Evolutionary conservation across 2,329 filamentous ascomycete genomes (phyloP), one percentile per base, ranked within the genome.

Genomic region (Fonsecaea multimorphosa): DNA sequence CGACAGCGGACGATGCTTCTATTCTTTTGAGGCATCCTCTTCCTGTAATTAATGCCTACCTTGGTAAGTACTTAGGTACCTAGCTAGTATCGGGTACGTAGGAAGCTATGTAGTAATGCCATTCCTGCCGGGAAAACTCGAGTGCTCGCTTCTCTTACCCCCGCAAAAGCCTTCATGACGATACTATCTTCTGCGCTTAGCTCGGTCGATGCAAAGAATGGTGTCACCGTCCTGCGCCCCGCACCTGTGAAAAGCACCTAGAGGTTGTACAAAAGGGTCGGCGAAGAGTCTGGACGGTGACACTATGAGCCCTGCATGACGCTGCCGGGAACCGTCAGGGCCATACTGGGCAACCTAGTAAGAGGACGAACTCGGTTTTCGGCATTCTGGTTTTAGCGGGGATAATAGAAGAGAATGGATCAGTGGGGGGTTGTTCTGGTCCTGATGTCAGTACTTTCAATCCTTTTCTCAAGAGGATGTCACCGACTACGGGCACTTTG

Each of bases 361-460:
- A 46, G 44, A 49, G 22, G 44, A 40, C 14, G 27, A 49, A 49
- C 44, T 49, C 44, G 44, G 44, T 27, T 12, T 49, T 49, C 44
- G 44, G 44, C 44, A 49, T 49, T 24, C 19, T 49, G 8, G 44
- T 12, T 6, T 22, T 27, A 49, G 44, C 44, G 44, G 19, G 38
- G 44, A 27, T 22, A 14, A 49, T 24, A 16, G 19, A 3, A 46
- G 6, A 46, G 19, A 19, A 22, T 8, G n/a, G 19, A 8, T 44
- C 16, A 8, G 2, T 6, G 40, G 19, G 9, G 40, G 16, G 19
- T 44, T 44, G 38, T 44, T 19, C n/a, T 46, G 19, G 19, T 46
- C n/a, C 19, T 3, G n/a, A 46, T 22, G 40, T 46, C 40, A 46
- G 40, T 49, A 27, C 44, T 49, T 27, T 49, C 19, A 3, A 11